A percentile compares a stretch with the other conserved stretches of the same genome.
These are phyloP conservation scores for Trametes hirsuta DNA, from an alignment of 1,284 basidiomycete genomes.

Conservation along the genomic window DNA sequence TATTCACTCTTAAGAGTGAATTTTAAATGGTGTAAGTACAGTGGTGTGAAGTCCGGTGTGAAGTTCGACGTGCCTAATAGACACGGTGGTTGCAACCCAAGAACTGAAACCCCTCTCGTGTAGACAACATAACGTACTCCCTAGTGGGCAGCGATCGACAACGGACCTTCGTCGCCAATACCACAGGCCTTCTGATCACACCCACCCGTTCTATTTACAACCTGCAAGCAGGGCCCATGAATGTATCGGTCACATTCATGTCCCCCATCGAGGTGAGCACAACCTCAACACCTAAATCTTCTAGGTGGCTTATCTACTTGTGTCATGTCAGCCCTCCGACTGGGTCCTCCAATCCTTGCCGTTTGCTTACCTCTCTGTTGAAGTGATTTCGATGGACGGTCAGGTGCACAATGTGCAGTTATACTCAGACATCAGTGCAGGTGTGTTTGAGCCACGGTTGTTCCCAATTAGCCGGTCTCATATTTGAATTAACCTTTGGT, in stretches of 20 bases:
- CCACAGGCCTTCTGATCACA: conserved; percentile 12
- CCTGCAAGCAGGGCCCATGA: conserved; percentile 24
- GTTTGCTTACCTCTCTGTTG: conserved; percentile 37
- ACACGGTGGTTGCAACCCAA: too few relatives aligned
- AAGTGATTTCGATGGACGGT: conserved; percentile 35
- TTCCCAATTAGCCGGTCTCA: background rate
- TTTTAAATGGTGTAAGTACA: too few relatives aligned
- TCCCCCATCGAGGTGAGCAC: conserved; percentile 25
- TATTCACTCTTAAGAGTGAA: too few relatives aligned
- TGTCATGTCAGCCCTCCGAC: conserved; percentile 31
- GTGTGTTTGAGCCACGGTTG: conserved; percentile 4
- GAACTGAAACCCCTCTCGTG: too few relatives aligned
- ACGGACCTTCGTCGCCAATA: background rate
- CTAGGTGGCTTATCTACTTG: too few relatives aligned
- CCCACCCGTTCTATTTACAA: conserved; percentile 20
- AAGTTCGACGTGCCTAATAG: too few relatives aligned
- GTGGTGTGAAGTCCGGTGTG: too few relatives aligned
- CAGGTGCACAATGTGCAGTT: conserved; percentile 34
- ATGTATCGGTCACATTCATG: conserved; percentile 23
- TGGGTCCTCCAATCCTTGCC: conserved; percentile 38
- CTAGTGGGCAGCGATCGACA: background rate
- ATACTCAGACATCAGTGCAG: conserved; percentile 41
- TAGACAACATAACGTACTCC: background rate
- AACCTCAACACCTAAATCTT: too few relatives aligned
- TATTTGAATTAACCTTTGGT: too few relatives aligned